These are phyloP conservation scores for Candida montana DNA, from an alignment of 805 yeast genomes.

Conservation along the genomic window DNA sequence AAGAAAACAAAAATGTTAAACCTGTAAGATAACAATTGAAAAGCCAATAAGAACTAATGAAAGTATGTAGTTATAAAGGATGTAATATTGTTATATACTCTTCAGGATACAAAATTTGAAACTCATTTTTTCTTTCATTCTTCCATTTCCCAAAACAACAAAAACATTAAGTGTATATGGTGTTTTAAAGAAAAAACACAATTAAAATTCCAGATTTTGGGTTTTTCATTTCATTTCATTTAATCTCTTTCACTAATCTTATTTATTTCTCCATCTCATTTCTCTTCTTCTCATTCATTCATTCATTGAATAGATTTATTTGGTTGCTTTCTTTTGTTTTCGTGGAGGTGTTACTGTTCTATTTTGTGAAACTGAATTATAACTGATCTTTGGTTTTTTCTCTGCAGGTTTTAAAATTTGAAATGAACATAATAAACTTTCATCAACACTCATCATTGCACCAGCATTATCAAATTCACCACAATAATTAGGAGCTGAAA, in stretches of 20 bases:
- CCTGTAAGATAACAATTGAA: too few species aligned
- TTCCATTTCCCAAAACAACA: neutral
- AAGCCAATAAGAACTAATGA: neutral
- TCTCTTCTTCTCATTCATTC: neutral
- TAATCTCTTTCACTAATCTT: neutral
- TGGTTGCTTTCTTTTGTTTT: conserved; percentile 47
- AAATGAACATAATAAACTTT: conserved; percentile 91
- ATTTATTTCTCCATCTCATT: conserved; percentile 1
- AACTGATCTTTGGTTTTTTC: conserved; percentile 72
- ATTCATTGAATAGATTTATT: conserved; percentile 30
- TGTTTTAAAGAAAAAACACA: too few species aligned
- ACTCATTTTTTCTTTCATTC: too few species aligned
- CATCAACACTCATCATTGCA: conserved; percentile 99
- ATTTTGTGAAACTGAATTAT: conserved; percentile 33
- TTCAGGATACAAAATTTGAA: too few species aligned
- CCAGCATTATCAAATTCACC: conserved; percentile 99
- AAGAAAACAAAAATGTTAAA: too few species aligned
- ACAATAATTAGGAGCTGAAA: conserved; percentile 97
- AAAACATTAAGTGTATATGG: neutral
- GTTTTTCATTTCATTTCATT: too few species aligned
- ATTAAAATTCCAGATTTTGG: too few species aligned
- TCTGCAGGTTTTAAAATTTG: conserved; percentile 97
- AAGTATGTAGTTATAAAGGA: neutral
- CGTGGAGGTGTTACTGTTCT: conserved; percentile 58
- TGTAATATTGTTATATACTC: too few species aligned